Base-by-base conservation (phyloP, 805 yeast species). In the Candida lessepsii region DNA sequence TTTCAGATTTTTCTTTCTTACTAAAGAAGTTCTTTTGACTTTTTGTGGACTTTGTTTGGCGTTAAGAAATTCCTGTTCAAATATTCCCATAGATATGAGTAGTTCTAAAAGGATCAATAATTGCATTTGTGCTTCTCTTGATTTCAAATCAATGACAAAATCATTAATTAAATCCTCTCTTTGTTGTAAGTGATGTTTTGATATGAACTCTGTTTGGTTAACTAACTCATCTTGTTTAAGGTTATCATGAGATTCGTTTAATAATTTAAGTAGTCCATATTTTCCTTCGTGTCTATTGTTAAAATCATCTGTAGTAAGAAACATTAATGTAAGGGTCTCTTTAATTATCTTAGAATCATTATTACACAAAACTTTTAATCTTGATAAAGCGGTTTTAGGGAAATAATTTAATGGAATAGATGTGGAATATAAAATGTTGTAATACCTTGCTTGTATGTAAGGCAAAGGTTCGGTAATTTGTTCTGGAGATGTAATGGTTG, bases 61-160 rank as follows among this genome's bases (percentile, higher is more conserved):
- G 28, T 40, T 59, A 50, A 67, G 58, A 51, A 60, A 68, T 14
- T 46, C 58, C 18, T 44, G 52, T 53, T 62, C 74, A 39, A 70
- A 71, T 6, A 67, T 44, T 4, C 54, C 56, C 41, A 63, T 53
- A 9, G 60, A 35, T 16, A 54, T 46, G 2, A 78, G 53, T 3
- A 76, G 40, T 47, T 80, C 84, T 29, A 79, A 48, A 2, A 75
- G 45, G 1, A 77, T 44, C 2, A 80, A 48, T 0, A 77, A 60
- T 50, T 80, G 84, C 23, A 80, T 51, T 45, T 78, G 81, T 1
- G 80, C 73, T 46, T 79, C 84, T 25, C 83, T 58, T 2, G 74
- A 61, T 46, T 78, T 79, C 42, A 78, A 58, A 27, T 70, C 66
- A 27, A 61, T 53, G 2, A 65, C 51, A 1, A 73, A 13, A 5